A percentile compares a stretch with the other conserved stretches of the same genome.
Conservation (phyloP, 2,329 filamentous ascomycete genomes). For the Aspergillus amoenus region DNA sequence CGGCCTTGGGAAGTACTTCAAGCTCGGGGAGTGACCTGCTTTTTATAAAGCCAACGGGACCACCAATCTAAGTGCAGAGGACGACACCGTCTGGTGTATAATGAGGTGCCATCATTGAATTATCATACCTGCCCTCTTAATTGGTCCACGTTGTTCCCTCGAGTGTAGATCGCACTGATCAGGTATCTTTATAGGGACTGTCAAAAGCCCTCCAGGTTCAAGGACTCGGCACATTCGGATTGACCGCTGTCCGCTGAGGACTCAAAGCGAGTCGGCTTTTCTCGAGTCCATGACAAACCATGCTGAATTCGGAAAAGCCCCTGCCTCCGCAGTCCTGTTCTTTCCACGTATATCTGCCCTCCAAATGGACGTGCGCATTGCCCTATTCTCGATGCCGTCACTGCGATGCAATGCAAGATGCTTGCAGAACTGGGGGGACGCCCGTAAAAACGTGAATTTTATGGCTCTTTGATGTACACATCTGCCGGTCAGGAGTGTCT, state of each 20-base stretch:
- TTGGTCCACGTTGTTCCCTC: slow-evolving; percentile 24
- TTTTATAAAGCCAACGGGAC: neutral
- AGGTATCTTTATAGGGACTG: slow-evolving; percentile 4
- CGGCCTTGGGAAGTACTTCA: neutral
- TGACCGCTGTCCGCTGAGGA: too few species aligned
- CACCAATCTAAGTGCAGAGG: neutral
- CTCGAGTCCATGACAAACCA: too few species aligned
- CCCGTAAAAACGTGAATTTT: neutral
- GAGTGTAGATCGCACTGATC: slow-evolving; percentile 10
- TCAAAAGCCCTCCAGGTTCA: neutral
- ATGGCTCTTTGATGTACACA: neutral
- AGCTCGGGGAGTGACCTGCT: neutral
- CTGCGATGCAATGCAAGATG: slow-evolving; percentile 3
- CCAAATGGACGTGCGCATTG: neutral
- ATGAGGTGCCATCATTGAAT: neutral
- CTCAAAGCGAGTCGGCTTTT: too few species aligned
- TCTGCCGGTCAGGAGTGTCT: neutral
- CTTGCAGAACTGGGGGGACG: slow-evolving; percentile 2
- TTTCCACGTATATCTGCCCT: neutral
- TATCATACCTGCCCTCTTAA: slow-evolving; percentile 2
- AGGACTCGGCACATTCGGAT: too few species aligned
- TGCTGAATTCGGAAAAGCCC: too few species aligned
- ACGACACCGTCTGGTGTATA: neutral
- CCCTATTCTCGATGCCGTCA: neutral
- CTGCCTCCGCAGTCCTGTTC: too few species aligned